Percentiles rank a stretch among this genome's conserved stretches.
phyloP scores from a whole-genome alignment of 73 alveolate species.

The Uronychia setigera region DNA sequence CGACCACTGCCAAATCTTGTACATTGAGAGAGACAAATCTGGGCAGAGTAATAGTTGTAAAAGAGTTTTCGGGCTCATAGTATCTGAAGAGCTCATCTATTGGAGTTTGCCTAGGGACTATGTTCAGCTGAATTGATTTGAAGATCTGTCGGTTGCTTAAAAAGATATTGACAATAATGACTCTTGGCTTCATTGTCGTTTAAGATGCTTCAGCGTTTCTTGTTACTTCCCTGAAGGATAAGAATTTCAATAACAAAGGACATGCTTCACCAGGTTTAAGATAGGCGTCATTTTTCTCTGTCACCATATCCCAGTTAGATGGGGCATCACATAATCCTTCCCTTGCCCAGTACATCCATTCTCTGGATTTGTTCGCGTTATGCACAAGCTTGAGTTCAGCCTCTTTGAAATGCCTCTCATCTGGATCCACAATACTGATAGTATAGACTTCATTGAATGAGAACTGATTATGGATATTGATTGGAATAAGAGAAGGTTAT shows the following conservation, averaged over 20 bases:
- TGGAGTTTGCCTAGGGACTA: conserved; percentile 59
- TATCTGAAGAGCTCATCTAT: conserved; percentile 59
- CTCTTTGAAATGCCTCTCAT: conserved; percentile 22
- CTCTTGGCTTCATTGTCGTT: conserved; percentile 16
- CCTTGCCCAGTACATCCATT: conserved; percentile 67
- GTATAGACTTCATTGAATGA: conserved; percentile 35
- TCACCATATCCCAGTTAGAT: conserved; percentile 61
- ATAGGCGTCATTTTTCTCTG: conserved; percentile 31
- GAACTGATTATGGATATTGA: conserved; percentile 34
- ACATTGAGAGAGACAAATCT: conserved; percentile 21
- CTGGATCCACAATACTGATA: conserved; percentile 52
- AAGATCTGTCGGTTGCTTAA: conserved; percentile 31
- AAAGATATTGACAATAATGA: conserved; percentile 13
- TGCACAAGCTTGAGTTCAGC: conserved; percentile 38
- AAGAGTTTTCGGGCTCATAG: conserved; percentile 68
- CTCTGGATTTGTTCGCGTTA: conserved; percentile 16
- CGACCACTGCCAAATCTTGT: conserved; percentile 16
- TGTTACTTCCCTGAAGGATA: conserved; percentile 31
- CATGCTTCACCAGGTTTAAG: conserved; percentile 60
- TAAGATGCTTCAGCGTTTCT: not conserved
- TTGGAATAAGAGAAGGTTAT: conserved; percentile 12
- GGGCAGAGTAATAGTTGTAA: conserved; percentile 48
- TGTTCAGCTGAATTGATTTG: conserved; percentile 32
- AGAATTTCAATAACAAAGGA: conserved; percentile 61
- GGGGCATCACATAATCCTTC: conserved; percentile 62